phyloP scores from a whole-genome alignment of 2,329 filamentous ascomycete genomes.

The Pleomassaria siparia region DNA sequence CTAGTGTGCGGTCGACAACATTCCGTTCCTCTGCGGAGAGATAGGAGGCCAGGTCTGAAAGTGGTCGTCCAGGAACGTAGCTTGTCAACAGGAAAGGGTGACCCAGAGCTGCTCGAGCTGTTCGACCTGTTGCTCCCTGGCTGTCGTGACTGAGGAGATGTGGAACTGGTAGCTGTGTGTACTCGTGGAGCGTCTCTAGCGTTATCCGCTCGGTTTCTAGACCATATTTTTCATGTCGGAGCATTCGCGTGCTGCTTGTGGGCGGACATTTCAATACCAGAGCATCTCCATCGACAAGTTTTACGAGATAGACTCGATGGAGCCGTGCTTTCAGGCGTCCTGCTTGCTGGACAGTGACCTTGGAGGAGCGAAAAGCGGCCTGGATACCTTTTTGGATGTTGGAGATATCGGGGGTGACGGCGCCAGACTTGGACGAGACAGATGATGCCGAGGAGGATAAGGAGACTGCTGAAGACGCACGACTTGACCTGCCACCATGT shows the following conservation, averaged over 20 bases:
- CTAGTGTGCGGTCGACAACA: constrained; percentile 44
- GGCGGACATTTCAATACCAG: constrained; percentile 48
- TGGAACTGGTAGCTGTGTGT: constrained; percentile 41
- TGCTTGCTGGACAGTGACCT: constrained; percentile 34
- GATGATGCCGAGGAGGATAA: constrained; percentile 31
- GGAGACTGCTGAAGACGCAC: constrained; percentile 25
- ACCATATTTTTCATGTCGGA: constrained; percentile 47
- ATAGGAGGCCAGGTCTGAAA: constrained; percentile 32
- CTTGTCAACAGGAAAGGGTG: constrained; percentile 39
- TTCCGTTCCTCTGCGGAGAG: constrained; percentile 41
- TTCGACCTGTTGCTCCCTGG: too few relatives aligned
- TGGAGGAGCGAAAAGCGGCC: constrained; percentile 33
- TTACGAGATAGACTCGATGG: constrained; percentile 47
- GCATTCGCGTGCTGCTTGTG: constrained; percentile 37
- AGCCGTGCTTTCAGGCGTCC: constrained; percentile 39
- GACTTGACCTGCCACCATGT: constrained; percentile 24
- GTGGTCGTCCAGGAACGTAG: constrained; percentile 34
- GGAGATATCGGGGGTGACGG: constrained; percentile 31
- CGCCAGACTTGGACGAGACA: constrained; percentile 19
- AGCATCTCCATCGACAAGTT: constrained; percentile 40
- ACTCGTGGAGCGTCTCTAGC: constrained; percentile 41
- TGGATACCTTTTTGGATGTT: constrained; percentile 39
- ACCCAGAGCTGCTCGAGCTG: constrained; percentile 27
- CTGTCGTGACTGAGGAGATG: constrained; percentile 43
- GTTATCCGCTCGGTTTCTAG: constrained; percentile 44